Evolutionary conservation across 441 rosid species (phyloP).

Genomic region (Lepidium campestre): DNA sequence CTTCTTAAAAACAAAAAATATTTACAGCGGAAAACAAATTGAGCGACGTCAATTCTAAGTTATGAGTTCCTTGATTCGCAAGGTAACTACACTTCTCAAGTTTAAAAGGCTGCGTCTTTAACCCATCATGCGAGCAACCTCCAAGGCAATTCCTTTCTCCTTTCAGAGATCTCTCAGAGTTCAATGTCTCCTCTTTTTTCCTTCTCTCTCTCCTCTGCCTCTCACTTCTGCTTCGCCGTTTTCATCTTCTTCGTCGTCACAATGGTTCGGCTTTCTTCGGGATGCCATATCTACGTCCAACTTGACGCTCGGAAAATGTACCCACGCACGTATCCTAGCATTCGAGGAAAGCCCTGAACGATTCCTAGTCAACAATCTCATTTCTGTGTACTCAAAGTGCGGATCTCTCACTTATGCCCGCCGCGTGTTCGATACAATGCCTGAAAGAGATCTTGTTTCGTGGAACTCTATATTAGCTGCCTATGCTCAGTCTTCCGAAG

Average conservation of each 20-base stretch:
- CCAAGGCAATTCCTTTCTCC: slow-evolving; percentile 6
- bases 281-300: slow-evolving; percentile 29
- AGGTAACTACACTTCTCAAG: background rate
- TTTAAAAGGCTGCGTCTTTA: slow-evolving; percentile 9
- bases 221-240: background rate
- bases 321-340: slow-evolving; percentile 30
- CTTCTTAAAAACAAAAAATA: too few relatives aligned
- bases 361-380: slow-evolving; percentile 37
- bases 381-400: slow-evolving; percentile 34
- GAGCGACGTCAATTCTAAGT: too few relatives aligned
- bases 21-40: too few relatives aligned
- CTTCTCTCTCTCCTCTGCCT: background rate
- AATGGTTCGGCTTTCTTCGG: slow-evolving; percentile 40
- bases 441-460: slow-evolving; percentile 35
- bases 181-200: background rate
- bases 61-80: slow-evolving; percentile 14
- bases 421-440: slow-evolving; percentile 36
- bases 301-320: slow-evolving; percentile 31
- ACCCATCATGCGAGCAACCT: slow-evolving; percentile 15
- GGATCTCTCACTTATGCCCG: slow-evolving; percentile 38
- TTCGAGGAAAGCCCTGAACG: slow-evolving; percentile 28
- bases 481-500: slow-evolving; percentile 28
- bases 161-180: background rate
- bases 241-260: slow-evolving; percentile 28
- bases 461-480: slow-evolving; percentile 42